Base-by-base conservation (phyloP, 768 basidiomycete species). In the Pleurotus salmoneostramineus region DNA sequence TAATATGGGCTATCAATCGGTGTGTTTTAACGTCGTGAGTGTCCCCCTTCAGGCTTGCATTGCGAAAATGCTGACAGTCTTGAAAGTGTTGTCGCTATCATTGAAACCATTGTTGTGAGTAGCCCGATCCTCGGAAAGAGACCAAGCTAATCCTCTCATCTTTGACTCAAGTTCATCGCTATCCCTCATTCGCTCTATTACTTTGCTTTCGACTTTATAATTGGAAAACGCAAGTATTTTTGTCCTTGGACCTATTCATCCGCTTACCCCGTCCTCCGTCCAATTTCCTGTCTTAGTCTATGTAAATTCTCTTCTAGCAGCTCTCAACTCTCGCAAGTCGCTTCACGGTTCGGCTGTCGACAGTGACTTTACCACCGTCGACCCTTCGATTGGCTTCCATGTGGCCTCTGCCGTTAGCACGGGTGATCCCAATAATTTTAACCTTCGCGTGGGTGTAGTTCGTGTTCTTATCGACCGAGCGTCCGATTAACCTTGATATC, bases 21-120 rank as follows among this genome's bases (percentile, higher is more conserved):
- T 82, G 80, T 64, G 62, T 81, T 42, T 65, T 83, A 21, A 83
- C 81, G n/a, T 76, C 76, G 80, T 81, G 59, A 37, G 79, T 71
- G 15, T 11, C n/a, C 49, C 33, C 7, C 27, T 31, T 8, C 33
- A 32, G 21, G 40, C 45, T 27, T 32, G 2, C 47, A 21, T 36
- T 57, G 33, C 6, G 10, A 56, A 33, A 37, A 17, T 3, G 42
- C 17, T 40, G 15, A 15, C 27, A 31, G 27, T 63, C 14, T 47
- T 21, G 32, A 12, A 35, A 79, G 78, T 6, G 69, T 71, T 45
- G 68, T 76, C 5, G 77, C 77, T 6, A 62, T 77, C 15, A 57
- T 71, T 10, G 74, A 77, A 65, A 69, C 74, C 11, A 68, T 74
- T 32, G 63, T 75, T 1, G 72, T 74, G 61, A 40, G 68, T 60